Base-by-base conservation (phyloP, 768 basidiomycete species). In the Termitomyces sp. region DNA sequence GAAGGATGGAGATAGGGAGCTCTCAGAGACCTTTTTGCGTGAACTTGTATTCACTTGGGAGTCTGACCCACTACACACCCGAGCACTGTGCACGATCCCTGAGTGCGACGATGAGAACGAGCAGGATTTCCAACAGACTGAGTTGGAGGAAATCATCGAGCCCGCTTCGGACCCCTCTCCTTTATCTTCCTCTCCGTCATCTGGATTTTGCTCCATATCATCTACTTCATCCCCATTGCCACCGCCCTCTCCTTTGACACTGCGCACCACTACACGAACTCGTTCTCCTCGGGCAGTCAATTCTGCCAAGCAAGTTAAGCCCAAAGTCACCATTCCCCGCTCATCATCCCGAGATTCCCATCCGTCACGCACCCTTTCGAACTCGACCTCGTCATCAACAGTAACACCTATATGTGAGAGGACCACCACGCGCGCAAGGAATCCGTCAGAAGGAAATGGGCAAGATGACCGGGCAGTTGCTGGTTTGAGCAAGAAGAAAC, bases 41-140 rank as follows among this genome's bases (percentile, higher is more conserved):
- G 59, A 57, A 50, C 45, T 60, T 15, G 51, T 55, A 10, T 57
- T 52, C 36, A 57, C 59, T n/a, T 60, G 53, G 56, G 44, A 49
- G 45, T 15, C 33, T 31, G 56, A 60, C 44, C 56, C 56, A 12
- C 40, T 44, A 4, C 56, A 60, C 29, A 35, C 51, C 20, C 51
- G 58, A 0, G 36, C 29, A 9, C 39, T 60, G 42, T 41, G 18
- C 10, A 53, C 60, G 31, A 60, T 60, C 6, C 36, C 49, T 6
- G 60, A 60, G n/a, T 54, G 50, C 27, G 51, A 57, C n/a, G 41
- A 50, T 18, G 60, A 60, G 23, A 27, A 53, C 7, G 56, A 57
- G 20, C 36, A 43, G 4, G 53, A 53, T n/a, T 50, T 51, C 16
- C 42, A 18, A 31, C 32, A 32, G 49, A n/a, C 29, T 18, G 22